Evolutionary conservation across 768 basidiomycete species (phyloP), one percentile per base, ranked within the genome.

Genomic region (Leccinum boreale): DNA sequence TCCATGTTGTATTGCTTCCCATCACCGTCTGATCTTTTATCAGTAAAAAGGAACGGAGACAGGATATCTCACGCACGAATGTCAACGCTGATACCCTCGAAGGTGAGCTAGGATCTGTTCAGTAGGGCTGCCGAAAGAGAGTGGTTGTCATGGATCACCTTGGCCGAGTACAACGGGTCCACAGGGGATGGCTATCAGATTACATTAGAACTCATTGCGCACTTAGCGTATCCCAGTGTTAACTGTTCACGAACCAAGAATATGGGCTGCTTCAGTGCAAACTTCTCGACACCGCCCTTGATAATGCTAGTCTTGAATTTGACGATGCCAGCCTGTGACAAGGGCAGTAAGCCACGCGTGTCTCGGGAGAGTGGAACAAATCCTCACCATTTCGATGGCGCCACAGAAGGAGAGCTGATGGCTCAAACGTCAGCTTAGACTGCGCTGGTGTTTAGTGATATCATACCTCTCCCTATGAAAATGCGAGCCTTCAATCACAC

Each of bases 1-100:
- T 88, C 85, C 89, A 90, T 90, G 65, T 84, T 78, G 71, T 89
- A 87, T 69, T 90, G 88, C 58, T 80, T 85, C 11, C 88, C 87
- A 63, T 85, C 82, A 1, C 89, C 89, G 51, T 88, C 86, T 87
- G 29, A 9, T 9, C 7, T 9, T 42, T 21, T 9, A 31, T 55
- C 50, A 57, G 51, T 23, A 10, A 58, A 49, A 56, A 7, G 9
- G 31, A 39, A 45, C 60, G 50, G 2, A 44, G 21, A 52, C 39
- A 24, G 10, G 5, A 33, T 33, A 21, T 23, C 29, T 29, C 24
- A 51, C 53, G 75, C 81, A 86, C 85, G 85, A 58, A 84, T 77
- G 62, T 89, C 85, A 42, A 90, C 87, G 42, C 85, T 83, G 62
- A 90, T 78, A 3, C 89, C 89, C 65, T 90, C 86, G 62, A 92